These are phyloP conservation scores for Starmerella vaccinii DNA, from an alignment of 805 yeast species.

Conservation along the genomic window DNA sequence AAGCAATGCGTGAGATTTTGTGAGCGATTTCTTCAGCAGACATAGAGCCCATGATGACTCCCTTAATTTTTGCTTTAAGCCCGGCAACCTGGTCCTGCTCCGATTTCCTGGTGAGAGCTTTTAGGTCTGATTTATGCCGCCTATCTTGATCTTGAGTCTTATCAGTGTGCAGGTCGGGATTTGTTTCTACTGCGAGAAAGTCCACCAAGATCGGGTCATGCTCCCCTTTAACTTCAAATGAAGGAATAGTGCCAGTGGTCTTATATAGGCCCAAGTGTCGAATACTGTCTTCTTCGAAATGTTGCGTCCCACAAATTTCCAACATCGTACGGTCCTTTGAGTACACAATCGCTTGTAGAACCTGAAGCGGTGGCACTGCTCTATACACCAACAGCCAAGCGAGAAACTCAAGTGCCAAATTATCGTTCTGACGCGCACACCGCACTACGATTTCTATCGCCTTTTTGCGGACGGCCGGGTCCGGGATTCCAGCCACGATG, in stretches of 20 bases:
- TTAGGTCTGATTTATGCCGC: too few species aligned
- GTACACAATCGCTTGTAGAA: conserved; percentile 9
- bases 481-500: background rate
- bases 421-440: background rate
- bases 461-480: background rate
- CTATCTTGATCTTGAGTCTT: background rate
- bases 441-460: background rate
- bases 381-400: conserved; percentile 15
- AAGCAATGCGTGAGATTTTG: conserved; percentile 46
- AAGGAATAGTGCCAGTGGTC: background rate
- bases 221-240: background rate
- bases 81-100: background rate
- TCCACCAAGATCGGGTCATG: background rate
- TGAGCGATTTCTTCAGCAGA: conserved; percentile 90
- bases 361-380: conserved; percentile 8
- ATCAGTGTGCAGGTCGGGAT: background rate
- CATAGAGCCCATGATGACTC: conserved; percentile 65
- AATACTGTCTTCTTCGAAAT: conserved; percentile 10
- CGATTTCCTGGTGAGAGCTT: background rate
- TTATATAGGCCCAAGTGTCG: conserved; percentile 5
- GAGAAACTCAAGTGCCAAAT: background rate
- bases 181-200: background rate
- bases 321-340: background rate
- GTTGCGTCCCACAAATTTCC: conserved; percentile 12
- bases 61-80: background rate